Base-by-base conservation (phyloP, 2,329 filamentous ascomycete genomes). In the Zopfia rhizophila region DNA sequence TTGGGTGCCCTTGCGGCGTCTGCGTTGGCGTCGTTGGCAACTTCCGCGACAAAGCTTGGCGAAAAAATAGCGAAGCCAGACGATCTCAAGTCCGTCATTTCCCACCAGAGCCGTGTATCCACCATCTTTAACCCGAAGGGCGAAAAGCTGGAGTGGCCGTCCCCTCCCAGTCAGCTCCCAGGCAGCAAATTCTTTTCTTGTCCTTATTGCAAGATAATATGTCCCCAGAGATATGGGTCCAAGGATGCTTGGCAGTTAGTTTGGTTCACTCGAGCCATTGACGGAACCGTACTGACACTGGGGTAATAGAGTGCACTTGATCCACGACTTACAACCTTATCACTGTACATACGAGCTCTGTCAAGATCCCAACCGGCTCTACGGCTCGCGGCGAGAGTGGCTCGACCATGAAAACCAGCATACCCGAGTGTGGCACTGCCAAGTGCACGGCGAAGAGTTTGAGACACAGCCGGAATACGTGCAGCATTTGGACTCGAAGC, bases 381-480 rank as follows among this genome's bases (percentile, higher is more conserved):
- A 38, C 19, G 22, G 27, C 18, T 12, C 6, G 10, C 35, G 21
- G 7, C 17, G 18, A 23, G 35, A 38, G 10, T 38, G 18, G 35
- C 17, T 38, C 27, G 19, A 38, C 10, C 18, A 38, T 16, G 35
- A 25, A 25, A 38, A 24, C 16, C 14, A 38, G 35, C 35, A 38
- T 25, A 10, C 19, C 6, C 22, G 27, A 5, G 21, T 25, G 10
- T 24, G n/a, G n/a, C n/a, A n/a, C n/a, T n/a, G n/a, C n/a, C n/a
- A n/a, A n/a, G n/a, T n/a, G n/a, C n/a, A n/a, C n/a, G n/a, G n/a
- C n/a, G n/a, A n/a, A n/a, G n/a, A n/a, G n/a, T n/a, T n/a, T n/a
- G n/a, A n/a, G n/a, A n/a, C n/a, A n/a, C n/a, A n/a, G n/a, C n/a
- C n/a, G n/a, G n/a, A n/a, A n/a, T n/a, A n/a, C n/a, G n/a, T n/a